Evolutionary conservation across 2,329 filamentous ascomycete genomes (phyloP).

Genomic region (Cercospora zeina): DNA sequence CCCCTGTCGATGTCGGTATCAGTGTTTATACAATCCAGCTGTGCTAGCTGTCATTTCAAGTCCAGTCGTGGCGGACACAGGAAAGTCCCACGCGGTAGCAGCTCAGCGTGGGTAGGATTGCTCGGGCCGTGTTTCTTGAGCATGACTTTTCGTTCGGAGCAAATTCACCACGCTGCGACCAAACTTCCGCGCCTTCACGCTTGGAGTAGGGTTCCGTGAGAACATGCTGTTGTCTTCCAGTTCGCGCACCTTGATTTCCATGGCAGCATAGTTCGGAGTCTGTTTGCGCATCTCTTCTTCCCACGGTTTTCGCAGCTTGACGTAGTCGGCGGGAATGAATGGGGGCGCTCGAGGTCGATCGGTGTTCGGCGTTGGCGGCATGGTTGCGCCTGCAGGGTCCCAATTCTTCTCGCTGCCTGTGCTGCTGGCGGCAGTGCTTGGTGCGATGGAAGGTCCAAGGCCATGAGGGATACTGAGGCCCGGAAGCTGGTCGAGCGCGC

Average conservation of each 20-base stretch:
- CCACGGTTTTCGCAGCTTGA: slow-evolving; percentile 37
- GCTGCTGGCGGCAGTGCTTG: slow-evolving; percentile 27
- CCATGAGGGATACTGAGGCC: slow-evolving; percentile 26
- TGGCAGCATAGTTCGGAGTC: slow-evolving; percentile 27
- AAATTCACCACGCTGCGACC: slow-evolving; percentile 40
- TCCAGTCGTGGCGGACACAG: background rate
- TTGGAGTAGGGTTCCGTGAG: slow-evolving; percentile 34
- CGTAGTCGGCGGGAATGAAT: slow-evolving; percentile 39
- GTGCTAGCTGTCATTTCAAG: background rate
- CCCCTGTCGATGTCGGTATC: background rate
- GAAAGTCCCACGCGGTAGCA: background rate
- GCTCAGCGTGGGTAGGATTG: slow-evolving; percentile 9
- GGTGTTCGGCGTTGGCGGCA: slow-evolving; percentile 21
- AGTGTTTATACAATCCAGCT: background rate
- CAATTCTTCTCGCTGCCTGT: slow-evolving; percentile 22
- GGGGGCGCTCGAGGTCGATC: slow-evolving; percentile 34
- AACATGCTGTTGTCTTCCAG: slow-evolving; percentile 34
- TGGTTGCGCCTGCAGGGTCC: slow-evolving; percentile 20
- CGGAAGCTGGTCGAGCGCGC: slow-evolving; percentile 12
- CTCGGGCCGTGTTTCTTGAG: slow-evolving; percentile 22
- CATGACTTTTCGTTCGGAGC: slow-evolving; percentile 37
- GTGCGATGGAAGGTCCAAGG: slow-evolving; percentile 19
- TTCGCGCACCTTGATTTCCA: slow-evolving; percentile 39
- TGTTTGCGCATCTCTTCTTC: slow-evolving; percentile 38
- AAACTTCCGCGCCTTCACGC: slow-evolving; percentile 40